A percentile compares a stretch with the other conserved stretches of the same genome.
Conservation (phyloP, 2,329 filamentous ascomycete species). For the Incumbomyces lentus region DNA sequence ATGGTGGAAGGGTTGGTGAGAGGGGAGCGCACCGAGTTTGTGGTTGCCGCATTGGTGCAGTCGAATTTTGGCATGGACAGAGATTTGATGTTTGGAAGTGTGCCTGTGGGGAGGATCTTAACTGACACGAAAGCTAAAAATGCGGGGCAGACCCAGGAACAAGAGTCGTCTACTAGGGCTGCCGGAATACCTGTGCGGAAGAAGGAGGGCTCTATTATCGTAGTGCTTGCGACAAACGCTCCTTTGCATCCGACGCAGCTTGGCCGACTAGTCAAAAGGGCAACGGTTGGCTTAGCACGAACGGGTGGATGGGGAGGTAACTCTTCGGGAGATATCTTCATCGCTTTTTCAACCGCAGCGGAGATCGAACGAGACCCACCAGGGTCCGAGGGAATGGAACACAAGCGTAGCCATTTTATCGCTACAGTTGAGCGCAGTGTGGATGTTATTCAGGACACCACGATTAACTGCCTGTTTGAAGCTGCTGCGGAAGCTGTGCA, state of each 20-base stretch:
- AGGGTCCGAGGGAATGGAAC: constrained; percentile 18
- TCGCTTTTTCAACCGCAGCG: constrained; percentile 56
- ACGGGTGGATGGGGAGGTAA: constrained; percentile 54
- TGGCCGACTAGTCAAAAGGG: constrained; percentile 48
- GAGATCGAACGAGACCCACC: constrained; percentile 37
- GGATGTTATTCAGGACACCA: constrained; percentile 46
- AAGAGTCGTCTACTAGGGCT: background rate
- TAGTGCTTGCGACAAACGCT: constrained; percentile 51
- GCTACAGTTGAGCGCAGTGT: constrained; percentile 34
- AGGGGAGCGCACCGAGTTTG: constrained; percentile 37
- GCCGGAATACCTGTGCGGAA: constrained; percentile 32
- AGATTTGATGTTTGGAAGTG: constrained; percentile 49
- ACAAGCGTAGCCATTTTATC: constrained; percentile 19
- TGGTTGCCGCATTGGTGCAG: constrained; percentile 53
- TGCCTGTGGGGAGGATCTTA: constrained; percentile 52
- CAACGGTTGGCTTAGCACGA: constrained; percentile 50
- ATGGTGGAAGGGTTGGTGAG: constrained; percentile 39
- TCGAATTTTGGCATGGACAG: constrained; percentile 52
- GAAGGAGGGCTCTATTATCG: constrained; percentile 53
- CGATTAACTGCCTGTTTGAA: constrained; percentile 52
- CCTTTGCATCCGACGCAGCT: constrained; percentile 50
- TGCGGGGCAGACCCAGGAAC: constrained; percentile 18
- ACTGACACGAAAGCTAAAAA: constrained; percentile 12
- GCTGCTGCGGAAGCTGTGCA: constrained; percentile 53
- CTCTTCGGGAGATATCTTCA: constrained; percentile 55